These are phyloP conservation scores for Boletus sp. DNA, from an alignment of 1,284 basidiomycete genomes.

Conservation along the genomic window DNA sequence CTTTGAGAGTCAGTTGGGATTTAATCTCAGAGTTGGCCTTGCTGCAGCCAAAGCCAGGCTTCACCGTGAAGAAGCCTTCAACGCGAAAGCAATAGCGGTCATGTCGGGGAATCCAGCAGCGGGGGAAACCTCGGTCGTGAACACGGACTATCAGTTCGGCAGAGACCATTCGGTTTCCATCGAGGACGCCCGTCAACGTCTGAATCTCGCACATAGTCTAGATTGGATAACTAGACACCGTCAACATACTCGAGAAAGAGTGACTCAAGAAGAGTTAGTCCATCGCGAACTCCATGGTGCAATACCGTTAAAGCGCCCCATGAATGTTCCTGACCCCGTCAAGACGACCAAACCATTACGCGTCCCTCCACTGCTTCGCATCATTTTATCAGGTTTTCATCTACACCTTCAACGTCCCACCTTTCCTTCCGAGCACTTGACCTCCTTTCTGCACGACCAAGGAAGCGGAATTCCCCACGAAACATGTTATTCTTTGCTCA, in stretches of 20 bases:
- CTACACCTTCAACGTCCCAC: slow-evolving; percentile 66
- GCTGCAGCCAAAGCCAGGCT: slow-evolving; percentile 77
- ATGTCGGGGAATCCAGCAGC: slow-evolving; percentile 41
- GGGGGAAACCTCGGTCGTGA: slow-evolving; percentile 24
- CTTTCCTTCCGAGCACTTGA: slow-evolving; percentile 59
- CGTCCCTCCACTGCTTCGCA: slow-evolving; percentile 79
- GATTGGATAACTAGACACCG: slow-evolving; percentile 73
- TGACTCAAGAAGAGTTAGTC: slow-evolving; percentile 37
- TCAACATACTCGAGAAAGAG: slow-evolving; percentile 42
- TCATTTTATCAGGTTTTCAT: slow-evolving; percentile 62
- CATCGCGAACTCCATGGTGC: slow-evolving; percentile 41
- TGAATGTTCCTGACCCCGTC: slow-evolving; percentile 40
- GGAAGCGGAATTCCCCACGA: slow-evolving; percentile 74
- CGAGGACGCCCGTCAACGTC: slow-evolving; percentile 73
- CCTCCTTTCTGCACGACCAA: slow-evolving; percentile 73
- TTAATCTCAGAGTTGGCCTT: slow-evolving; percentile 79
- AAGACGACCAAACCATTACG: slow-evolving; percentile 42
- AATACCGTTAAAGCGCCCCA: slow-evolving; percentile 35
- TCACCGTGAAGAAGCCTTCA: slow-evolving; percentile 83
- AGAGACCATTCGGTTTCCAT: slow-evolving; percentile 68
- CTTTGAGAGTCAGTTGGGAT: slow-evolving; percentile 80
- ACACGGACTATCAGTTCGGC: slow-evolving; percentile 58
- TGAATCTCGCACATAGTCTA: slow-evolving; percentile 77
- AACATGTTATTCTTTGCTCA: slow-evolving; percentile 77
- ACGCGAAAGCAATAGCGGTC: slow-evolving; percentile 75